Conservation (phyloP, 495 filamentous ascomycete genomes). For the Mytilinidion resinicola region DNA sequence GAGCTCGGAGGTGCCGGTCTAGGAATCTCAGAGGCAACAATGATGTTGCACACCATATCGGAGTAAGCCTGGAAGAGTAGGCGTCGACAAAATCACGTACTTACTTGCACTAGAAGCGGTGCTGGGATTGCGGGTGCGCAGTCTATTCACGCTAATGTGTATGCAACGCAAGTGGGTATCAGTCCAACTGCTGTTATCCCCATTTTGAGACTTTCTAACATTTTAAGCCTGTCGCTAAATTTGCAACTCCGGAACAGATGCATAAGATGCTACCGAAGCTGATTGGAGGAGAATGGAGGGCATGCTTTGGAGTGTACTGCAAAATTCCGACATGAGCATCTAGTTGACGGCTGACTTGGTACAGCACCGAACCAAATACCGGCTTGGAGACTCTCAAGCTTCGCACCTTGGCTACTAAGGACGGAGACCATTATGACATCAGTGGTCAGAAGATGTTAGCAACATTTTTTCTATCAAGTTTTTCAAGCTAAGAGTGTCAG, state of each 20-base stretch:
- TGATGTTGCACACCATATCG: conserved; percentile 79
- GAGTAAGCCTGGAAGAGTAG: conserved; percentile 38
- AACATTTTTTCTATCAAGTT: not conserved
- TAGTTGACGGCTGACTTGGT: not conserved
- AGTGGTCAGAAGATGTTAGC: conserved; percentile 69
- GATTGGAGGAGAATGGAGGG: conserved; percentile 60
- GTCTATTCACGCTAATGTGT: conserved; percentile 69
- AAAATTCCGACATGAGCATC: not conserved
- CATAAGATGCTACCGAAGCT: conserved; percentile 58
- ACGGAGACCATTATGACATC: conserved; percentile 53
- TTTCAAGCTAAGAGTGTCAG: conserved; percentile 13
- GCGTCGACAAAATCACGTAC: too few relatives aligned
- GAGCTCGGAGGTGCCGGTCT: conserved; percentile 65
- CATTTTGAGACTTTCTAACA: not conserved
- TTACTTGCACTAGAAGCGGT: conserved; percentile 43
- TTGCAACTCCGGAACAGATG: conserved; percentile 56
- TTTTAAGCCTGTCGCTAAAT: conserved; percentile 55
- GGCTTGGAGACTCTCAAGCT: conserved; percentile 69
- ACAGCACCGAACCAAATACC: conserved; percentile 55
- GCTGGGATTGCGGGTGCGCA: conserved; percentile 76
- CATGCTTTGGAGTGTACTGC: conserved; percentile 61
- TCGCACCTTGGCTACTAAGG: conserved; percentile 49
- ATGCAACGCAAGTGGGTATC: conserved; percentile 55
- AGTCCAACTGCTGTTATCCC: not conserved
- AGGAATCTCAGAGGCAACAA: conserved; percentile 74